These are phyloP conservation scores for Dipteronia dyeriana DNA, from an alignment of 345 rosid genomes.

Conservation along the genomic window DNA sequence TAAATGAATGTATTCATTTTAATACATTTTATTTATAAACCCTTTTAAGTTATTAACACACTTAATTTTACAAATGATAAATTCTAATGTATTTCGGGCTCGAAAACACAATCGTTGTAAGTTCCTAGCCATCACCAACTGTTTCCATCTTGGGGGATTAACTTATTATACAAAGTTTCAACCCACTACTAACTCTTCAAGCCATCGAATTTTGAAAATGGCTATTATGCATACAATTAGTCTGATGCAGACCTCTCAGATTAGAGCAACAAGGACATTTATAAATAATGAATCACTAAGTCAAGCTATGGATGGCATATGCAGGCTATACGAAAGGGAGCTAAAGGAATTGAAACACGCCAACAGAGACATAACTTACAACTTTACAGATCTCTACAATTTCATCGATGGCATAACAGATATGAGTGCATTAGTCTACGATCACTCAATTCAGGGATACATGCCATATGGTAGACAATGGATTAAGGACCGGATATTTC, in stretches of 20 bases:
- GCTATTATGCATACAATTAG: constrained; percentile 87
- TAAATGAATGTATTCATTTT: too few relatives aligned
- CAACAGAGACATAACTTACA: constrained; percentile 64
- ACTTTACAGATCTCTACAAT: constrained; percentile 79
- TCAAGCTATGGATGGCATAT: constrained; percentile 97
- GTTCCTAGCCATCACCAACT: too few relatives aligned
- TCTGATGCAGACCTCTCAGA: constrained; percentile 80
- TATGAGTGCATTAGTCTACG: constrained; percentile 86
- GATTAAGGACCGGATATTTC: constrained; percentile 74
- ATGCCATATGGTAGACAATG: constrained; percentile 87
- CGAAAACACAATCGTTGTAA: too few relatives aligned
- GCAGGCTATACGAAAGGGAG: constrained; percentile 81
- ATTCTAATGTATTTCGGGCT: too few relatives aligned
- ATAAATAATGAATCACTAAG: constrained; percentile 86
- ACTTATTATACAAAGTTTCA: too few relatives aligned
- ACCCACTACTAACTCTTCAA: too few relatives aligned
- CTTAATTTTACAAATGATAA: too few relatives aligned
- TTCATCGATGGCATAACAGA: constrained; percentile 90
- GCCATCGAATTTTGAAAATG: background rate
- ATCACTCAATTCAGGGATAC: constrained; percentile 65
- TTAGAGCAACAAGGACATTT: constrained; percentile 83
- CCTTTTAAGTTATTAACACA: too few relatives aligned
- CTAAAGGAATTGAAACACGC: constrained; percentile 82
- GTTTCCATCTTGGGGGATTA: too few relatives aligned
- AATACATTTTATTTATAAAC: too few relatives aligned